A percentile compares a stretch with the other conserved stretches of the same genome.
Conservation (phyloP, 108 stramenopile species). For the Aureococcus anophagefferens region DNA sequence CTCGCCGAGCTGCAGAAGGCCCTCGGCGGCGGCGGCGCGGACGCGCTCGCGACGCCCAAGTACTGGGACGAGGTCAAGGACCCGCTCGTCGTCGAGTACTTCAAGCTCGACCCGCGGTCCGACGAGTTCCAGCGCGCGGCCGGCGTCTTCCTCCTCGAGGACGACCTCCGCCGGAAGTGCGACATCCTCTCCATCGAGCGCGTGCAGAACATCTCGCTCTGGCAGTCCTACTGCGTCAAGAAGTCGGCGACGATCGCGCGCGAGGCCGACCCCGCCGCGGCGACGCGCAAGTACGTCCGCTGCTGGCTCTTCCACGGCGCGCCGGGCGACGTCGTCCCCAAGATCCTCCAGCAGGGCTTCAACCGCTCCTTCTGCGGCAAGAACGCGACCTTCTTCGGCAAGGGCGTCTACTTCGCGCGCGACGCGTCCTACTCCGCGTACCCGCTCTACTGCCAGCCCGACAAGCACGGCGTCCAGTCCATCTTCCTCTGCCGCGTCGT, state of each 20-base stretch:
- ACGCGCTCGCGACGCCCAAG: no score
- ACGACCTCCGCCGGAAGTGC: no score
- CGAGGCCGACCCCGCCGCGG: background rate
- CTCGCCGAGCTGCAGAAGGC: no score
- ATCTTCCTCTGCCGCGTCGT: constrained; percentile 8
- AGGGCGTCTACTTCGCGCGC: constrained; percentile 17
- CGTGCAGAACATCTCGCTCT: constrained; percentile 6
- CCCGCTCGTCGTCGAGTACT: no score
- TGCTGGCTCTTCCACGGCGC: constrained; percentile 11
- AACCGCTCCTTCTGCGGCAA: constrained; percentile 10
- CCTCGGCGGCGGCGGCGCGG: no score
- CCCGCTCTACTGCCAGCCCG: constrained; percentile 8
- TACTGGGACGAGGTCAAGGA: no score
- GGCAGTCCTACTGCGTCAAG: constrained; percentile 14
- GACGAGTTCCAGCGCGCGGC: no score
- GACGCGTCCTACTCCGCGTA: constrained; percentile 8
- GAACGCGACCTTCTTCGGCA: constrained; percentile 7
- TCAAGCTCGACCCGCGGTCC: no score
- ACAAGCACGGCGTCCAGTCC: background rate
- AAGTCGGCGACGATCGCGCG: background rate
- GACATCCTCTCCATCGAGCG: background rate
- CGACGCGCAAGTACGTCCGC: background rate
- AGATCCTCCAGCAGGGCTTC: constrained; percentile 13
- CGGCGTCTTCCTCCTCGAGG: no score
- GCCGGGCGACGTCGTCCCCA: background rate